phyloP scores from a whole-genome alignment of 1,284 basidiomycete species.

The Ganoderma meredithae region DNA sequence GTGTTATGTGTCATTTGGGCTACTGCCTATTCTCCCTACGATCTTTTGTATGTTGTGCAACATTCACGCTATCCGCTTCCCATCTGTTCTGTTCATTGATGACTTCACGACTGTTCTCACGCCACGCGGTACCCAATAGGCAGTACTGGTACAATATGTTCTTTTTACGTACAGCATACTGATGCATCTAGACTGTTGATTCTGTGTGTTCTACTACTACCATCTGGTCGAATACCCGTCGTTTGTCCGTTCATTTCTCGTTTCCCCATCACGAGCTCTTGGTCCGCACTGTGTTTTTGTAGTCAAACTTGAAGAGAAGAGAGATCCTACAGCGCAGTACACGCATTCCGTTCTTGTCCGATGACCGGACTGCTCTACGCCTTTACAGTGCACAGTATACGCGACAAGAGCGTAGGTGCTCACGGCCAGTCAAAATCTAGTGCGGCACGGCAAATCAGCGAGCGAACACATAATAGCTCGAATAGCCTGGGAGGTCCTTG shows the following conservation, averaged over 20 bases:
- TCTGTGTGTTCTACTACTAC: constrained; percentile 35
- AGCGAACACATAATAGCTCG: neutral
- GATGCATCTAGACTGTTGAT: constrained; percentile 32
- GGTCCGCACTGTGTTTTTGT: neutral
- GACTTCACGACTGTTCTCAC: constrained; percentile 10
- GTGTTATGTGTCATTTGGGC: constrained; percentile 20
- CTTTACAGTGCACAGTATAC: too few species aligned
- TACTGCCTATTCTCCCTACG: constrained; percentile 18
- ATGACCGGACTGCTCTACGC: too few species aligned
- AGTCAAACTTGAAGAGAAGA: neutral
- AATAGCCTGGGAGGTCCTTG: neutral
- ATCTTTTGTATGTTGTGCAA: constrained; percentile 29
- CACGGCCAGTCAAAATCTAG: neutral
- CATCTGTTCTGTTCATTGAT: constrained; percentile 3
- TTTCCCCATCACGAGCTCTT: neutral
- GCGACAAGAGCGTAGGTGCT: neutral
- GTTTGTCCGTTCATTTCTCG: neutral
- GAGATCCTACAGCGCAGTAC: neutral
- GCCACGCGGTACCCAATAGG: constrained; percentile 13
- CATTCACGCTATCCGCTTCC: constrained; percentile 23
- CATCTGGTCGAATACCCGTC: constrained; percentile 16
- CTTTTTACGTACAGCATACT: constrained; percentile 20
- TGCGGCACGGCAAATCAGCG: neutral
- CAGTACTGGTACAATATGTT: constrained; percentile 25
- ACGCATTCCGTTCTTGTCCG: too few species aligned